Conservation (phyloP, 441 rosid species). For the Dalechampia spathulata region DNA sequence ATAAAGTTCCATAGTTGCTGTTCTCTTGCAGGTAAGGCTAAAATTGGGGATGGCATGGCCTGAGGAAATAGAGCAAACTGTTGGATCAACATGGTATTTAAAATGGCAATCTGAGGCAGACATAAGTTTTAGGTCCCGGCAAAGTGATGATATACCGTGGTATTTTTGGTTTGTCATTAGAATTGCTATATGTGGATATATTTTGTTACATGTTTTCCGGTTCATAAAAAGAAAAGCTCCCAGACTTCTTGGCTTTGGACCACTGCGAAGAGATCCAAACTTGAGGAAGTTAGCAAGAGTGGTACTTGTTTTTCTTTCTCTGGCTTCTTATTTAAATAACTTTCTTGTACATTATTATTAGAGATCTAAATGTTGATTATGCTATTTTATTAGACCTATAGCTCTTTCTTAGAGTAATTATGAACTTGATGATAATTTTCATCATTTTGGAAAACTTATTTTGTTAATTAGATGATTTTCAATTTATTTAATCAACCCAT, state of each 20-base stretch:
- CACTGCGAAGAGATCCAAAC: conserved; percentile 68
- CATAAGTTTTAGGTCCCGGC: conserved; percentile 53
- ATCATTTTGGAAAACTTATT: background rate
- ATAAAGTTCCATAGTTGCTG: conserved; percentile 9
- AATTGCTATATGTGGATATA: conserved; percentile 49
- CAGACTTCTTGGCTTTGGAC: conserved; percentile 76
- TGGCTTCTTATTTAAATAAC: background rate
- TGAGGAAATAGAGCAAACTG: conserved; percentile 65
- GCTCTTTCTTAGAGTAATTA: background rate
- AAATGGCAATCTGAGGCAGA: conserved; percentile 86
- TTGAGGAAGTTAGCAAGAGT: conserved; percentile 62
- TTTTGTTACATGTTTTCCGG: conserved; percentile 51
- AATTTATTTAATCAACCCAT: background rate
- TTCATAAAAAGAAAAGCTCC: conserved; percentile 70
- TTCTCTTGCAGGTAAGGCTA: conserved; percentile 52
- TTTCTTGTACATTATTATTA: background rate
- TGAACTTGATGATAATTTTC: background rate
- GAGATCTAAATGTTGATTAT: background rate
- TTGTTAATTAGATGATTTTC: background rate
- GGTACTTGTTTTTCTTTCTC: conserved; percentile 34
- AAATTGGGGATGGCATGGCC: conserved; percentile 94
- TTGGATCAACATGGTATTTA: conserved; percentile 82
- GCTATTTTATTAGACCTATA: background rate
- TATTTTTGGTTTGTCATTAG: conserved; percentile 66
- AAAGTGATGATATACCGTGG: conserved; percentile 52